Percentiles rank a stretch among this genome's conserved stretches.
These are phyloP conservation scores for Amanita exitialis DNA, from an alignment of 768 basidiomycete genomes.

Conservation along the genomic window DNA sequence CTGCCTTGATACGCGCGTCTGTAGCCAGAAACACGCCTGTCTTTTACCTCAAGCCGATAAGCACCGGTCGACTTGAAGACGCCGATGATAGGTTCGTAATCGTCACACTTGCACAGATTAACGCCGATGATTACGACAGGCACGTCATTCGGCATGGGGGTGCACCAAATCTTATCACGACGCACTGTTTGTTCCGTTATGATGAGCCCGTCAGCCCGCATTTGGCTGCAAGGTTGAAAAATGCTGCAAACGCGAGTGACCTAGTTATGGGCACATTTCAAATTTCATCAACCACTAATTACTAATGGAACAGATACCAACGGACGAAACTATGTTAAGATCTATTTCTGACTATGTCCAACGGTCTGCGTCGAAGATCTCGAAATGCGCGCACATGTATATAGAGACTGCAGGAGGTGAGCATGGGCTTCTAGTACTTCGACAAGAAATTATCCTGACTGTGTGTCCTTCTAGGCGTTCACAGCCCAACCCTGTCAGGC, in stretches of 20 bases:
- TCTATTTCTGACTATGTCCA: constrained; percentile 57
- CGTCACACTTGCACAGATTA: neutral
- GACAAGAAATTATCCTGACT: constrained; percentile 4
- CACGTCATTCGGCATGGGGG: constrained; percentile 53
- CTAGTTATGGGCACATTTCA: neutral
- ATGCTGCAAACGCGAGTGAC: constrained; percentile 19
- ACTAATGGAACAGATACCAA: constrained; percentile 37
- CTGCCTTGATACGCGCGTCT: constrained; percentile 78
- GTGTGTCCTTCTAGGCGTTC: constrained; percentile 52
- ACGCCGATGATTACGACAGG: constrained; percentile 26
- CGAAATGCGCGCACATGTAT: constrained; percentile 49
- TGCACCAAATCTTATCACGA: constrained; percentile 30
- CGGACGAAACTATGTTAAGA: constrained; percentile 57
- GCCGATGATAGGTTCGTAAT: constrained; percentile 73
- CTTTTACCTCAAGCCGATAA: constrained; percentile 83
- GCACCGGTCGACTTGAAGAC: constrained; percentile 71
- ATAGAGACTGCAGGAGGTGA: constrained; percentile 95
- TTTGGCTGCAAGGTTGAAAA: constrained; percentile 58
- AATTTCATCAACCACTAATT: neutral
- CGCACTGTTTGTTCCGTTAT: constrained; percentile 74
- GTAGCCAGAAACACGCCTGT: constrained; percentile 40
- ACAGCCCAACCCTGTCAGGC: constrained; percentile 80
- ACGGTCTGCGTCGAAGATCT: constrained; percentile 29
- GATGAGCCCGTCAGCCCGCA: constrained; percentile 92
- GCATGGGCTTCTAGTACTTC: constrained; percentile 16